Percentiles rank a stretch among this genome's conserved stretches.
Evolutionary conservation across 257 asterid species (phyloP).

Genomic region (Primulina huaijiensis): DNA sequence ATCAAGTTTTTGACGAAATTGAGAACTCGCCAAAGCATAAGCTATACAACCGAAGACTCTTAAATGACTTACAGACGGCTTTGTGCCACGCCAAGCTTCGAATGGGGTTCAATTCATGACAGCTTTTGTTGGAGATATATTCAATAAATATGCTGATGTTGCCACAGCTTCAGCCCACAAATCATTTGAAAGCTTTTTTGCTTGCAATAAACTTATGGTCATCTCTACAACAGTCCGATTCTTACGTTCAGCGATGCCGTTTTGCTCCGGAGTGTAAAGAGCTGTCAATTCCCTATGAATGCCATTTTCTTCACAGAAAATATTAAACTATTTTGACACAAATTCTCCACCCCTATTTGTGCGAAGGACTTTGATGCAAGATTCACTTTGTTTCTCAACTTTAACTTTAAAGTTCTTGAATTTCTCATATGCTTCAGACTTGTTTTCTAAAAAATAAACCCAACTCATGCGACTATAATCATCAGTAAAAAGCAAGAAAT

Average conservation of each 20-base stretch:
- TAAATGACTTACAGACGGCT: constrained; percentile 9
- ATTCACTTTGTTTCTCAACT: constrained; percentile 21
- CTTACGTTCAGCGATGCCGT: no score
- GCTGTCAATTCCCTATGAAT: constrained; percentile 15
- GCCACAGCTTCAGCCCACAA: constrained; percentile 23
- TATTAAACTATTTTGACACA: constrained; percentile 8
- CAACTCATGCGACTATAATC: constrained; percentile 22
- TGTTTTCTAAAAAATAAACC: neutral
- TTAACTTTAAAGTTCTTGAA: constrained; percentile 20
- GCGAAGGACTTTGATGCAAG: neutral
- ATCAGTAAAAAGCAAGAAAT: constrained; percentile 13
- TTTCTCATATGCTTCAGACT: constrained; percentile 17
- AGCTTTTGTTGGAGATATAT: constrained; percentile 8
- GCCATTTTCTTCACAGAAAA: constrained; percentile 21
- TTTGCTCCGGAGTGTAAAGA: no score
- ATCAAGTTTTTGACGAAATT: neutral
- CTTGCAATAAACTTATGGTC: neutral
- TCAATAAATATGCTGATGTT: neutral
- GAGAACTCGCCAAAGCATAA: constrained; percentile 16
- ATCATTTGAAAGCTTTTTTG: constrained; percentile 21
- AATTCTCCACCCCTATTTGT: constrained; percentile 26
- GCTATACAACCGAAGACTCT: constrained; percentile 15
- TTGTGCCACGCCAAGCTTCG: constrained; percentile 15
- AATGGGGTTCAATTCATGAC: constrained; percentile 7
- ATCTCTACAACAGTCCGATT: no score